phyloP scores from a whole-genome alignment of 495 filamentous ascomycete species.

The Hypoxylon perforatum region DNA sequence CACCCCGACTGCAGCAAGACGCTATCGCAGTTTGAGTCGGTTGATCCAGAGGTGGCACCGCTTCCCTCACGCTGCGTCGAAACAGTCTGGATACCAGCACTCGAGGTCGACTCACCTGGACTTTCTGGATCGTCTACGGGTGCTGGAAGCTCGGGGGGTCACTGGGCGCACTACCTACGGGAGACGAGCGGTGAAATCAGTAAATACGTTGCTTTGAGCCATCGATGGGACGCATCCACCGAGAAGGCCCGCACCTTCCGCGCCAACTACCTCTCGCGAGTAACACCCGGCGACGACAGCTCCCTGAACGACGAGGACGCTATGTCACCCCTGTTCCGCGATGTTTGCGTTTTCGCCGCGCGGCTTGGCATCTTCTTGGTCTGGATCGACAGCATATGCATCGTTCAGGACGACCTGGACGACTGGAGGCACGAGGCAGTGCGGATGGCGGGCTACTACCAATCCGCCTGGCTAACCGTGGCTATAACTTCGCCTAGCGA shows the following conservation, averaged over 20 bases:
- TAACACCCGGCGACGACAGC: too few relatives aligned
- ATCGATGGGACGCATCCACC: conserved; percentile 24
- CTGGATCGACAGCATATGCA: conserved; percentile 45
- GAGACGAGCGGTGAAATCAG: conserved; percentile 8
- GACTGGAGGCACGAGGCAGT: conserved; percentile 41
- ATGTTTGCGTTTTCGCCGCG: conserved; percentile 32
- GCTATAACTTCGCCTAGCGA: background rate
- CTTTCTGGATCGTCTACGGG: too few relatives aligned
- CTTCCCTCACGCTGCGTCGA: conserved; percentile 5
- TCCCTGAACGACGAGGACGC: conserved; percentile 19
- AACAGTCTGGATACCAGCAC: too few relatives aligned
- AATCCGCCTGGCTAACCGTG: conserved; percentile 9
- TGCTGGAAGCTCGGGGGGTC: too few relatives aligned
- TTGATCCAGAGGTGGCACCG: background rate
- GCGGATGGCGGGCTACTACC: conserved; percentile 30
- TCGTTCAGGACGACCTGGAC: conserved; percentile 39
- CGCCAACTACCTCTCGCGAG: too few relatives aligned
- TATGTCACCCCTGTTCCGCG: conserved; percentile 31
- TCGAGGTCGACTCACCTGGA: too few relatives aligned
- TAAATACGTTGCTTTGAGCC: conserved; percentile 27
- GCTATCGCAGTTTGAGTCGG: background rate
- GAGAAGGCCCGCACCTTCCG: conserved; percentile 6
- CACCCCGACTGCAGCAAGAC: conserved; percentile 4
- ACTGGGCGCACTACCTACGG: conserved; percentile 8
- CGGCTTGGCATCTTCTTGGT: conserved; percentile 31